phyloP scores from a whole-genome alignment of 164 flowering plant species.

The Kingdonia uniflora region DNA sequence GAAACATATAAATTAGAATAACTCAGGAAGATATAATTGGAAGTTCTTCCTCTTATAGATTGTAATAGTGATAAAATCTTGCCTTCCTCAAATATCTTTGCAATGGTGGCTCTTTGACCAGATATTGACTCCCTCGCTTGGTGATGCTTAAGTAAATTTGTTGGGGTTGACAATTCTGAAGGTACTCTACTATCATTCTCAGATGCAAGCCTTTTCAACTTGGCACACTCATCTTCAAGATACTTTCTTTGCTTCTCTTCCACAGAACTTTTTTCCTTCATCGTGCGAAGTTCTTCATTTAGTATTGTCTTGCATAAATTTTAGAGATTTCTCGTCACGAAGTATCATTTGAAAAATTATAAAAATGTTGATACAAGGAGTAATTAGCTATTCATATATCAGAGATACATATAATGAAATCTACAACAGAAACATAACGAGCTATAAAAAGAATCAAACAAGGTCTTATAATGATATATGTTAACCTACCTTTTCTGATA shows the following conservation, averaged over 20 bases:
- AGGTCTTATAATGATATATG: no score
- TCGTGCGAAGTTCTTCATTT: conserved; percentile 35
- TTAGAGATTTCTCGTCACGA: no score
- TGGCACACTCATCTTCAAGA: no score
- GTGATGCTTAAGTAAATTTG: conserved; percentile 23
- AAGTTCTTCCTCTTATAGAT: background rate
- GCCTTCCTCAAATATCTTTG: conserved; percentile 88
- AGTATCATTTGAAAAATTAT: no score
- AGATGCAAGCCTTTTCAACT: no score
- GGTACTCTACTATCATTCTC: conserved; percentile 21
- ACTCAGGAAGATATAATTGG: background rate
- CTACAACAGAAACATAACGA: background rate
- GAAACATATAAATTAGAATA: conserved; percentile 11
- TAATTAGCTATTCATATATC: no score
- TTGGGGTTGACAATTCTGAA: conserved; percentile 19
- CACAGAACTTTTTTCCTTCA: conserved; percentile 26
- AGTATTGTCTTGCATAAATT: conserved; percentile 36
- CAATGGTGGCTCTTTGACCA: conserved; percentile 53
- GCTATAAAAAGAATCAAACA: background rate
- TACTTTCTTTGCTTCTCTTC: conserved; percentile 60
- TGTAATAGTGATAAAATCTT: conserved; percentile 14
- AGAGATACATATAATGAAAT: background rate
- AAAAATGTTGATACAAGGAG: no score
- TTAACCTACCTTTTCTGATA: conserved; percentile 23
- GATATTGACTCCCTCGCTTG: conserved; percentile 32